Evolutionary conservation across 352 stramenopile genomes (phyloP).

Genomic region (Phytophthora litchii): DNA sequence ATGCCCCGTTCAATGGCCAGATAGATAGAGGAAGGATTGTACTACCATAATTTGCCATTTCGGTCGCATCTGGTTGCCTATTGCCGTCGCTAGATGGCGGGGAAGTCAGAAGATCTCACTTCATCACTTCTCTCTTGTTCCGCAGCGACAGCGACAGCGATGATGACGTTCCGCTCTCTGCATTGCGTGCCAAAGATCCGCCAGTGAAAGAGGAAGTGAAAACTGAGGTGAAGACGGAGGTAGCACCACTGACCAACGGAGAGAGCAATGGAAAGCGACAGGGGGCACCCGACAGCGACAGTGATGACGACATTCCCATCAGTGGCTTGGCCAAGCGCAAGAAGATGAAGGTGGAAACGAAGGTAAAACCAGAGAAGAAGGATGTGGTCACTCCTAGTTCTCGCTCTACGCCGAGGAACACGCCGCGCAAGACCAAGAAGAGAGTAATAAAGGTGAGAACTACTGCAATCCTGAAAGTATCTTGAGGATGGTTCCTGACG

Average conservation of each 20-base stretch:
- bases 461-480: background rate
- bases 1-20: background rate
- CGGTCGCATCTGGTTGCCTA: background rate
- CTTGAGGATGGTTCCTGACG: background rate
- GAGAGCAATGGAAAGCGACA: conserved; percentile 36
- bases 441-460: conserved; percentile 59
- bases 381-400: conserved; percentile 9
- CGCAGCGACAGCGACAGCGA: conserved; percentile 77
- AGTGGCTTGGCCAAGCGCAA: conserved; percentile 61
- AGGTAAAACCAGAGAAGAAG: conserved; percentile 29
- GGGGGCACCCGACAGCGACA: conserved; percentile 47
- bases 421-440: conserved; percentile 59
- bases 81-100: background rate
- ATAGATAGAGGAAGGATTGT: conserved; percentile 6
- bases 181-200: conserved; percentile 43
- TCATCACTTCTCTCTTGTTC: background rate
- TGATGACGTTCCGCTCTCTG: conserved; percentile 80
- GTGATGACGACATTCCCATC: conserved; percentile 79
- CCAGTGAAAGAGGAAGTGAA: conserved; percentile 35
- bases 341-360: conserved; percentile 64
- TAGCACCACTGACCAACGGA: conserved; percentile 9
- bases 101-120: conserved; percentile 38
- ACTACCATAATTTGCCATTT: background rate
- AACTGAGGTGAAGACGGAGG: conserved; percentile 35
- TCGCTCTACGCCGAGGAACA: conserved; percentile 22